Conservation (phyloP, 148 eudicot genomes). For the Suaeda aralocaspica region DNA sequence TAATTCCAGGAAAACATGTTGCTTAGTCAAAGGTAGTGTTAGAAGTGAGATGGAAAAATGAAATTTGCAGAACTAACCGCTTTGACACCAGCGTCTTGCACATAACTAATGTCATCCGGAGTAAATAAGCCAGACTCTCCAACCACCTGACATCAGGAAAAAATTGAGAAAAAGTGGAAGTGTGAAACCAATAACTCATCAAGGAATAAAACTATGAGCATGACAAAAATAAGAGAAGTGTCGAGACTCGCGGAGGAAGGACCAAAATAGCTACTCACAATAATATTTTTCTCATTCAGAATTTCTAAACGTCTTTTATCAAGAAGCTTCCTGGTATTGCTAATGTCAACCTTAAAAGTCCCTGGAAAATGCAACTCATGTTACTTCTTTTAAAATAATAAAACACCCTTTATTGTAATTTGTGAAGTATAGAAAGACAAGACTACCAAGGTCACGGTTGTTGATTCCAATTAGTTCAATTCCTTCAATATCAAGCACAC, state of each 20-base stretch:
- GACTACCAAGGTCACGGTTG: constrained; percentile 81
- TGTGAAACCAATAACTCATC: not conserved
- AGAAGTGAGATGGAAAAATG: not conserved
- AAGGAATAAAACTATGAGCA: not conserved
- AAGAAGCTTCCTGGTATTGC: constrained; percentile 37
- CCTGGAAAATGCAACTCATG: constrained; percentile 16
- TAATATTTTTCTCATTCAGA: constrained; percentile 23
- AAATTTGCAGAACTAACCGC: constrained; percentile 50
- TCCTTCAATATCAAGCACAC: constrained; percentile 82
- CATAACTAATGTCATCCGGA: constrained; percentile 78
- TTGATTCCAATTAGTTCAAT: constrained; percentile 89
- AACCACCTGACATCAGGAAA: constrained; percentile 59
- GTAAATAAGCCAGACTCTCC: constrained; percentile 96
- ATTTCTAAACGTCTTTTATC: constrained; percentile 29
- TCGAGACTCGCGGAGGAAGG: not conserved
- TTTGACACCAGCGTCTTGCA: constrained; percentile 86
- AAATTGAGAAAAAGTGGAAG: not conserved
- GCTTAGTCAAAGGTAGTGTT: not conserved
- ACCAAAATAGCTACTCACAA: constrained; percentile 20
- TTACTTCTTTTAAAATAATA: constrained; percentile 11
- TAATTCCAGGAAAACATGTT: not conserved
- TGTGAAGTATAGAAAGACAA: not conserved
- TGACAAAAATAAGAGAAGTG: not conserved
- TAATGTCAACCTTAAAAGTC: constrained; percentile 33
- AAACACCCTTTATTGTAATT: not conserved